Evolutionary conservation across 139 green algal species (phyloP), one percentile per base, ranked within the genome.

Genomic region (Yamagishiella unicocca): DNA sequence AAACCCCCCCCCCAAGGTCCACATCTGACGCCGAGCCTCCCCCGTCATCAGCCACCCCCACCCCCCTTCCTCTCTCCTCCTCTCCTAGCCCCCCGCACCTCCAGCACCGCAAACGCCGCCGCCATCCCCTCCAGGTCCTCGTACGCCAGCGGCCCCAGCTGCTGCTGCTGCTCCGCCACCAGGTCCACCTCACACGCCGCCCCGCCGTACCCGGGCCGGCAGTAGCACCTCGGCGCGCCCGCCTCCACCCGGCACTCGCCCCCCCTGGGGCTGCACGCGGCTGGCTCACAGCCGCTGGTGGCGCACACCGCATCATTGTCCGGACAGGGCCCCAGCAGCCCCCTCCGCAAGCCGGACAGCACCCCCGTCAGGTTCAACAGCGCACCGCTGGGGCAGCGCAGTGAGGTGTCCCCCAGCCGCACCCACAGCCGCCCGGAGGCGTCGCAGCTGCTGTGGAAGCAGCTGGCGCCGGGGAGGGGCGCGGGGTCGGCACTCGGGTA

Each of bases 91-190:
- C 27, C 43, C 38, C 50, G 1, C 61, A 85, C 79, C 61, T 85
- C 79, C 61, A 64, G 12, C 38, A 75, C 33, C 25, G 61, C 42
- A 29, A 22, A 31, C 1, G 79, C 62, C 61, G 61, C 17, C 27
- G 40, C 62, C 79, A 76, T 8, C 1, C 29, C 62, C 61, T 24
- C 58, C 61, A 85, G 79, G 79, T 85, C 62, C 79, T 85, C 77
- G n/a, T n/a, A n/a, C 24, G 21, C 38, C 77, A 29, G 33, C 66
- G n/a, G 3, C 31, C 66, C 66, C 35, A 46, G 64, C 10, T 43
- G 27, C 17, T 40, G 2, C n/a, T 43, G 64, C n/a, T 37, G 38
- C 17, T 10, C 31, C 24, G 8, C 33, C 14, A 45, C 31, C n/a
- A 73, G 40, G 40, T 42, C 27, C 7, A 29, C 38, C 37, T 17